Conservation (phyloP, 2,329 filamentous ascomycete genomes). For the Alternaria gaisen region DNA sequence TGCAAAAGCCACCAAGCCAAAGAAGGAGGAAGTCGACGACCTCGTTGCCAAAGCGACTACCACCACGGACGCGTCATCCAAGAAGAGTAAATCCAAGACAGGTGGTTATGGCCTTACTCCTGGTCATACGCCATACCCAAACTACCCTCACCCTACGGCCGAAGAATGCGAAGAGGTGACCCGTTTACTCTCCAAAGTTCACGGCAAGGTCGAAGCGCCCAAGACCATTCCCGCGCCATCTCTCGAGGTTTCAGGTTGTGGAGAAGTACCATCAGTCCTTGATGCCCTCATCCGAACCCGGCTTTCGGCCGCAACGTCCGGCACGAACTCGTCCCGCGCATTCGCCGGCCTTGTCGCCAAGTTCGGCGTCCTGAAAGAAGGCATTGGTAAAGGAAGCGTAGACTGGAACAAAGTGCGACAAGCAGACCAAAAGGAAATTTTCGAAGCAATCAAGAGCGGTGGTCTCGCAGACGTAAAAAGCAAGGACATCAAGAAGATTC, state of each 20-base stretch:
- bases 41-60: conserved; percentile 37
- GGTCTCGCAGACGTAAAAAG: conserved; percentile 77
- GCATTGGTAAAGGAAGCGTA: conserved; percentile 74
- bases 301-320: conserved; percentile 68
- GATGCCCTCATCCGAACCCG: conserved; percentile 70
- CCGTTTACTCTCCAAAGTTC: conserved; percentile 68
- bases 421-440: conserved; percentile 68
- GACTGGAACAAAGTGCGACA: conserved; percentile 76
- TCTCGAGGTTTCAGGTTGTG: conserved; percentile 74
- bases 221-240: conserved; percentile 75
- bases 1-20: conserved; percentile 29
- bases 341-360: conserved; percentile 70
- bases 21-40: conserved; percentile 34
- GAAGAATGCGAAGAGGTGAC: conserved; percentile 76
- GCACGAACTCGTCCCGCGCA: conserved; percentile 69
- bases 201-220: conserved; percentile 72
- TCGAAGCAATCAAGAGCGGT: conserved; percentile 72
- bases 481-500: conserved; percentile 75
- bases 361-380: conserved; percentile 70
- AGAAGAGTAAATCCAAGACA: conserved; percentile 50
- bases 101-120: conserved; percentile 57
- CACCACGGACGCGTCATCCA: conserved; percentile 42
- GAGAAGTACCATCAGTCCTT: conserved; percentile 71
- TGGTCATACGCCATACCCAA: conserved; percentile 71
- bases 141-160: conserved; percentile 69